Conservation (phyloP, 1,284 basidiomycete species). For the Ustanciosporium gigantosporum region DNA sequence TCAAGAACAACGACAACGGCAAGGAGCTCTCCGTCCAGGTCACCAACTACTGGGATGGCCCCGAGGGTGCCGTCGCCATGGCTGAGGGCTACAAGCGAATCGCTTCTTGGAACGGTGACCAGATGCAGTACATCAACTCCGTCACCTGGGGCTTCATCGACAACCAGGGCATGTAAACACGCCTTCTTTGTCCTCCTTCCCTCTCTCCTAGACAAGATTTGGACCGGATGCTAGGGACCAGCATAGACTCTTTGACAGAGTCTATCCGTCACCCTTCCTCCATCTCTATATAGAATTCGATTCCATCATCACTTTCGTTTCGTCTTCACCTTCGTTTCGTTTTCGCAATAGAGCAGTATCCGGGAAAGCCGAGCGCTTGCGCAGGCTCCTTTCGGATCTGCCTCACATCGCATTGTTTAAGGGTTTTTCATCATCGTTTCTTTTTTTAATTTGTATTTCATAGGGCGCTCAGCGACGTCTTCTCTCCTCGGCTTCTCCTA, state of each 20-base stretch:
- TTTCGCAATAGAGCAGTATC: background rate
- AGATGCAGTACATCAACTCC: constrained; percentile 35
- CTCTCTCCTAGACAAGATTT: constrained; percentile 12
- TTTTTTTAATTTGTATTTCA: too few relatives aligned
- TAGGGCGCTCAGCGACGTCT: too few relatives aligned
- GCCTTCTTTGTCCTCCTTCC: background rate
- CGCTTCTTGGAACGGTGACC: constrained; percentile 24
- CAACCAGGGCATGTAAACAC: constrained; percentile 38
- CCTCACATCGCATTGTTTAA: background rate
- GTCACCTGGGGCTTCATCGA: constrained; percentile 49
- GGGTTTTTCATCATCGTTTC: background rate
- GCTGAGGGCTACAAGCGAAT: constrained; percentile 38
- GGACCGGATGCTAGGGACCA: too few relatives aligned
- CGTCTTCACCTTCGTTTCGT: background rate
- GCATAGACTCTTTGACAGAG: constrained; percentile 2
- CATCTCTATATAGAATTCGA: too few relatives aligned
- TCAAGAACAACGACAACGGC: constrained; percentile 48
- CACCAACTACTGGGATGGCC: constrained; percentile 28
- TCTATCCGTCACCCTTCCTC: background rate
- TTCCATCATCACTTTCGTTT: too few relatives aligned
- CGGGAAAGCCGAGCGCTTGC: too few relatives aligned
- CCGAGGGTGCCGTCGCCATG: constrained; percentile 32
- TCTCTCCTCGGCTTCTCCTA: too few relatives aligned
- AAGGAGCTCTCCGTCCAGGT: constrained; percentile 45
- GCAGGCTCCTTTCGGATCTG: background rate